Conservation (phyloP, 2,329 filamentous ascomycete species). For the Xylariales sp. region DNA sequence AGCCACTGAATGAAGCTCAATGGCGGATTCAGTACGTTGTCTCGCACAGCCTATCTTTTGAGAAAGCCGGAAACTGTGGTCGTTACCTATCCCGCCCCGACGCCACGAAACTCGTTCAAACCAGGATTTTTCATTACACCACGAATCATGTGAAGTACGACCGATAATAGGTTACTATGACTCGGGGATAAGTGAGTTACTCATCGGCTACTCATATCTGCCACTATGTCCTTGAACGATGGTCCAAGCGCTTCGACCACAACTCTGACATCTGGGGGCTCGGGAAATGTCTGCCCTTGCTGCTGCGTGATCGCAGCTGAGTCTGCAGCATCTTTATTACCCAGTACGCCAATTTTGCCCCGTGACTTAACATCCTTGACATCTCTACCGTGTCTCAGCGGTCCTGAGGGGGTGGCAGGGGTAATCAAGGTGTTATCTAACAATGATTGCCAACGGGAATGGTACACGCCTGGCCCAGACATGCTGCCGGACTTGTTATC, state of each 20-base stretch:
- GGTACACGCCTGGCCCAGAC: constrained; percentile 66
- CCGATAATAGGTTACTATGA: no score
- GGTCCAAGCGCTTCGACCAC: constrained; percentile 36
- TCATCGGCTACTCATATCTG: constrained; percentile 11
- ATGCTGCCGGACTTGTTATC: constrained; percentile 24
- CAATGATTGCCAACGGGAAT: constrained; percentile 67
- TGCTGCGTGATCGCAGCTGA: constrained; percentile 20
- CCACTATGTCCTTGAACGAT: constrained; percentile 33
- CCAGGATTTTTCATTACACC: no score
- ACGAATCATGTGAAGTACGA: no score
- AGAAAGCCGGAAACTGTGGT: no score
- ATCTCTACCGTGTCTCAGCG: constrained; percentile 48
- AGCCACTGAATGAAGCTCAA: no score
- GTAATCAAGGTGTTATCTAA: constrained; percentile 67
- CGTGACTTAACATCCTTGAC: constrained; percentile 38
- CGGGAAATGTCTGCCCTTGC: constrained; percentile 25
- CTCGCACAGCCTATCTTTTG: no score
- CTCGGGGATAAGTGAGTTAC: no score
- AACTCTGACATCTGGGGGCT: constrained; percentile 36
- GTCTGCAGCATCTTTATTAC: constrained; percentile 21
- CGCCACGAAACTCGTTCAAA: no score
- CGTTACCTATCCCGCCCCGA: no score
- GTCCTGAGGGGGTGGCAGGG: constrained; percentile 48
- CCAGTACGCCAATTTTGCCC: constrained; percentile 35
- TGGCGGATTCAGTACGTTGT: no score